Evolutionary conservation across 495 filamentous ascomycete genomes (phyloP), one percentile per base, ranked within the genome.

Genomic region (Xylaria telfairii): DNA sequence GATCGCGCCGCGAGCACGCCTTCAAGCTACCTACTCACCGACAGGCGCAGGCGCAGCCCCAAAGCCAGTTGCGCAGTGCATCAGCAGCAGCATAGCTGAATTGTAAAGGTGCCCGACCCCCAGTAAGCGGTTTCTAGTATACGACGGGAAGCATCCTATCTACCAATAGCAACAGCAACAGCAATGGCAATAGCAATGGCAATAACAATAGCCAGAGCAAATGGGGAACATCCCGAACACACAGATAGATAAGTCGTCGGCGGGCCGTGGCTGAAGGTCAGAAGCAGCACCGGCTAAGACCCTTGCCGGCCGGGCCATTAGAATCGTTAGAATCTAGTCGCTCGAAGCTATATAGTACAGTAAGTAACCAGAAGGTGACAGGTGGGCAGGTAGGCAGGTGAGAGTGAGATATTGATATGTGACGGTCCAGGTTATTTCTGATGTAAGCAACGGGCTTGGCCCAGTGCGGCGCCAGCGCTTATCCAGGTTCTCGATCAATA

Each of bases 391-490:
- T n/a, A n/a, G n/a, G 19, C n/a, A 32, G 47, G 30, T 28, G 41
- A 9, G 44, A 34, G 59, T 32, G 64, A 41, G 32, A 39, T 37
- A 41, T 66, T 42, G 47, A 42, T 54, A 37, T 53, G 64, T 53
- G 46, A 49, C 62, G 64, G 64, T 42, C 46, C 39, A 51, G 44
- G 41, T 28, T 34, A 39, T 51, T 63, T 65, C 42, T 44, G 41
- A 65, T 44, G 41, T 51, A 21, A 65, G 62, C 39, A n/a, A 21
- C 34, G 8, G 13, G 10, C 15, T 28, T 19, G 17, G 63, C 39
- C 63, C 47, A 66, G 63, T 54, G 63, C 26, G n/a, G 19, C 28
- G 46, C 26, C 47, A 5, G 64, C 64, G 47, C 64, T 53, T 66
- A 53, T 21, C 64, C 32, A 54, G 64, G 47, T 47, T 42, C 47